Conservation (phyloP, 768 basidiomycete genomes). For the Lactifluus echinatus region DNA sequence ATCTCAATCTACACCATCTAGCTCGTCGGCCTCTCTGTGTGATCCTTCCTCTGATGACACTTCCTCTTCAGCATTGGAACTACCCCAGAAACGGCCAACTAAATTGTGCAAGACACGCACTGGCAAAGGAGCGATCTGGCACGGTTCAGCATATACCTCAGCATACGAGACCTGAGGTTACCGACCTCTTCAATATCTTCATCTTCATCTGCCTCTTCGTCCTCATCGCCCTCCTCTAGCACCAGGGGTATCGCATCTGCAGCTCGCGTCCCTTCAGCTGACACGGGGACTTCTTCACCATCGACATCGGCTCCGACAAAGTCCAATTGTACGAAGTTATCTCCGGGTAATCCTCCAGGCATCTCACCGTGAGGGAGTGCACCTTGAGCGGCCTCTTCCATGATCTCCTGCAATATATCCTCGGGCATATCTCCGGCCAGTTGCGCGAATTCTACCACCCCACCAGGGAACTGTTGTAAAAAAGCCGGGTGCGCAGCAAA, state of each 20-base stretch:
- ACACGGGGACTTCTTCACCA: background rate
- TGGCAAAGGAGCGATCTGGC: conserved; percentile 13
- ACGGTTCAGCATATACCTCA: background rate
- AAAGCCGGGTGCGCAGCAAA: conserved; percentile 50
- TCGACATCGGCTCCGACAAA: conserved; percentile 2
- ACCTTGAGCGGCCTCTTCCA: conserved; percentile 13
- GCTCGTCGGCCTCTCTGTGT: background rate
- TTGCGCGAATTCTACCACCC: conserved; percentile 42
- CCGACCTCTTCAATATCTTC: conserved; percentile 16
- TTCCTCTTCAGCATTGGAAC: conserved; percentile 7
- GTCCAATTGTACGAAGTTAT: conserved; percentile 19
- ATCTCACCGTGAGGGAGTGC: conserved; percentile 18
- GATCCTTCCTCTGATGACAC: conserved; percentile 9
- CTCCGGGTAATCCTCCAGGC: conserved; percentile 17
- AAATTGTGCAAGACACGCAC: conserved; percentile 20
- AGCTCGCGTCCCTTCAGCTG: background rate
- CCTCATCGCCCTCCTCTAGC: background rate
- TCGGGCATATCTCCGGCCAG: conserved; percentile 18
- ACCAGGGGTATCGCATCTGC: background rate
- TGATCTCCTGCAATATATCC: conserved; percentile 13
- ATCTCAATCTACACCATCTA: conserved; percentile 14
- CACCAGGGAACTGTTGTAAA: conserved; percentile 51
- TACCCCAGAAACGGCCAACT: conserved; percentile 16
- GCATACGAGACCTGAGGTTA: background rate
- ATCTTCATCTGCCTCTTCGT: conserved; percentile 11